These are phyloP conservation scores for Sporothrix curviconia DNA, from an alignment of 2,329 filamentous ascomycete species.

Conservation along the genomic window DNA sequence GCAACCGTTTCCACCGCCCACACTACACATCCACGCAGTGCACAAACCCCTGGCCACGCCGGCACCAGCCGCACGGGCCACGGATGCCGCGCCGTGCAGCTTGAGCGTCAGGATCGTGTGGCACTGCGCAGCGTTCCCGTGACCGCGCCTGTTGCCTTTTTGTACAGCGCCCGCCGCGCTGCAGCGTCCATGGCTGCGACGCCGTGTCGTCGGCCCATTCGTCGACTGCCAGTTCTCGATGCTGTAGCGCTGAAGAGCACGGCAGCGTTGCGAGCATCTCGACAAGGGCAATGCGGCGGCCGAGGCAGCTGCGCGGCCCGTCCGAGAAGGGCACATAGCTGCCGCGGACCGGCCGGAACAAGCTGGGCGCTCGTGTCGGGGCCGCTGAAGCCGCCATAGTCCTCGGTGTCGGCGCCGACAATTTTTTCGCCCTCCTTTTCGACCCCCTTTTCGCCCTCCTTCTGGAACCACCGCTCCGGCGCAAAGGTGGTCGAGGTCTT, in stretches of 20 bases:
- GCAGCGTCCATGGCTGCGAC: constrained; percentile 42
- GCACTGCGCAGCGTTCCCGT: constrained; percentile 47
- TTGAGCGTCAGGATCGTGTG: constrained; percentile 64
- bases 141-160: constrained; percentile 52
- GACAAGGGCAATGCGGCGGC: constrained; percentile 52
- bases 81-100: constrained; percentile 50
- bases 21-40: constrained; percentile 27
- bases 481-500: constrained; percentile 63
- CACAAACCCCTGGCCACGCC: constrained; percentile 62
- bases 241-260: constrained; percentile 54
- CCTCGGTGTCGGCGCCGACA: constrained; percentile 40
- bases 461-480: constrained; percentile 65
- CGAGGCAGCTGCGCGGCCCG: constrained; percentile 51
- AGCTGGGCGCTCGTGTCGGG: constrained; percentile 53
- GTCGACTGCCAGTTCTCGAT: constrained; percentile 65
- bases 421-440: constrained; percentile 19
- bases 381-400: constrained; percentile 53
- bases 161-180: constrained; percentile 49
- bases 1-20: neutral
- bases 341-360: constrained; percentile 55
- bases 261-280: constrained; percentile 50
- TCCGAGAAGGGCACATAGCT: constrained; percentile 54
- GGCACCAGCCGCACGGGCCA: constrained; percentile 63
- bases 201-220: constrained; percentile 47
- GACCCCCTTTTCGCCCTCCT: constrained; percentile 21